Evolutionary conservation across 1,139 yeast species (phyloP).

Genomic region (Blastobotrys serpentis): DNA sequence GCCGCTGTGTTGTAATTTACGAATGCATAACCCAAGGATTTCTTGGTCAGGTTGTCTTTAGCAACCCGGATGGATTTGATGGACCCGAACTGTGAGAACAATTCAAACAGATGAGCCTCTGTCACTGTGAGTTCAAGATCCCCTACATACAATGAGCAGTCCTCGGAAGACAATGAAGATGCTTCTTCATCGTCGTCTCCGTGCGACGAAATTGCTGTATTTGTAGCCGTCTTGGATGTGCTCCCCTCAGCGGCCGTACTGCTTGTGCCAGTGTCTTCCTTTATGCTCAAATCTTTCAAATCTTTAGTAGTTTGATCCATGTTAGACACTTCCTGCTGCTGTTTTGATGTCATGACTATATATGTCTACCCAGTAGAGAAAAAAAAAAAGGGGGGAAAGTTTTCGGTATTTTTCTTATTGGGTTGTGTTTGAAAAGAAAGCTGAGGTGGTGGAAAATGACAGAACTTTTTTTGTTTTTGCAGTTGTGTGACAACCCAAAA

Average conservation of each 20-base stretch:
- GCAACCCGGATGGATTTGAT: slow-evolving; percentile 88
- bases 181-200: slow-evolving; percentile 2
- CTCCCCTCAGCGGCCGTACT: not conserved
- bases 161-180: slow-evolving; percentile 17
- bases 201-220: not conserved
- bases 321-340: not conserved
- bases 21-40: slow-evolving; percentile 89
- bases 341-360: not conserved
- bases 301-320: not conserved
- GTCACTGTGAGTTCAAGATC: slow-evolving; percentile 80
- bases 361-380: not conserved
- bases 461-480: not conserved
- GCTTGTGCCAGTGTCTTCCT: not conserved
- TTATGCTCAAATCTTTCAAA: slow-evolving; percentile 1
- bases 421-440: not conserved
- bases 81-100: slow-evolving; percentile 80
- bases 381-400: not conserved
- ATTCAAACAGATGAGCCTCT: slow-evolving; percentile 80
- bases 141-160: slow-evolving; percentile 74
- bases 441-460: slow-evolving; percentile 5
- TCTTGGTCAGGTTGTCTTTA: slow-evolving; percentile 85
- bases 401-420: no score
- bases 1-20: slow-evolving; percentile 78
- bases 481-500: not conserved
- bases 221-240: not conserved